phyloP scores from a whole-genome alignment of 345 rosid species.

The Zanthoxylum bungeanum region DNA sequence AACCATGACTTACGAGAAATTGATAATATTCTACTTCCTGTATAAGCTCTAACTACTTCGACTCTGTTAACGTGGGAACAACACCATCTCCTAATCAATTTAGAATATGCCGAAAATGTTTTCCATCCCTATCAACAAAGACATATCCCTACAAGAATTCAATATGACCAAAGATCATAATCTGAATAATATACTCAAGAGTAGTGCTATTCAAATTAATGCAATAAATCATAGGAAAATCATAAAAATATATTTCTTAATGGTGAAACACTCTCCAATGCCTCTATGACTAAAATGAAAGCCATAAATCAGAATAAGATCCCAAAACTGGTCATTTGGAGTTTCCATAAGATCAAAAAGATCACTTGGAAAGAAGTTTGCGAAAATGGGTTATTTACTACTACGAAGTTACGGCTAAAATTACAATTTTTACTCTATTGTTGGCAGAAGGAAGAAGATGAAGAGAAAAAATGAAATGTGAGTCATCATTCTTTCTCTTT shows the following conservation, averaged over 20 bases:
- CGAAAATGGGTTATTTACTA: background rate
- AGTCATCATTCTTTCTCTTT: background rate
- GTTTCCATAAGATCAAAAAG: background rate
- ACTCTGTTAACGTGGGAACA: constrained; percentile 59
- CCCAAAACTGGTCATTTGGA: background rate
- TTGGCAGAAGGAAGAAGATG: background rate
- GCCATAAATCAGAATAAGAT: no score
- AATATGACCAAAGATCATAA: constrained; percentile 10
- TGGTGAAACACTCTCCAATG: no score
- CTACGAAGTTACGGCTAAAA: background rate
- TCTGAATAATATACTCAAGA: constrained; percentile 8
- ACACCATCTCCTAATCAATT: constrained; percentile 96
- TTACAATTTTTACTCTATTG: background rate
- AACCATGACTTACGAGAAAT: constrained; percentile 55
- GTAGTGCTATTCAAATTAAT: background rate
- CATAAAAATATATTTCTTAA: no score
- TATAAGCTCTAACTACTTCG: constrained; percentile 59
- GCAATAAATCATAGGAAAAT: background rate
- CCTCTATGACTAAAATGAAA: no score
- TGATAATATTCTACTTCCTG: constrained; percentile 90
- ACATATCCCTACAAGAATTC: constrained; percentile 59
- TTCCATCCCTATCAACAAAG: constrained; percentile 90
- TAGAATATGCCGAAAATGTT: constrained; percentile 77
- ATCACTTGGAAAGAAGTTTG: background rate
- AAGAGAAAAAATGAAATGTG: background rate